A percentile compares a stretch with the other conserved stretches of the same genome.
Conservation (phyloP, 495 filamentous ascomycete genomes). For the Aspergillus steynii region DNA sequence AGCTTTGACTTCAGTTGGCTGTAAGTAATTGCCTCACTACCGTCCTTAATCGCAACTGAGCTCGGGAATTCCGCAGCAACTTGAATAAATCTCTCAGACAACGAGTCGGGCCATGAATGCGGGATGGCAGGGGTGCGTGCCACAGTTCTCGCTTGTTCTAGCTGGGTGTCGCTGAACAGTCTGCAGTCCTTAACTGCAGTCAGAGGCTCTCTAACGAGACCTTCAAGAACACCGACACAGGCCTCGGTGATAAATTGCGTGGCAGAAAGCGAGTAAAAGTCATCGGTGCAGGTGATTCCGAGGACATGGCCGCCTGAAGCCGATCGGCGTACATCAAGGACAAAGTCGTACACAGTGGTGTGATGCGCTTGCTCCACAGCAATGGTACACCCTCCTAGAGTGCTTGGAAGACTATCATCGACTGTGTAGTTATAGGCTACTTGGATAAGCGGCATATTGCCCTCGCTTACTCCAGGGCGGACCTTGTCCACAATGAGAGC, state of each 20-base stretch:
- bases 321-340: background rate
- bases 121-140: background rate
- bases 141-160: background rate
- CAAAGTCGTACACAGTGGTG: background rate
- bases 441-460: constrained; percentile 4
- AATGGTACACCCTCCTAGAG: background rate
- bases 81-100: background rate
- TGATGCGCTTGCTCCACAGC: background rate
- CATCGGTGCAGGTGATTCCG: background rate
- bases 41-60: background rate
- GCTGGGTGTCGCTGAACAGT: background rate
- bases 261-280: background rate
- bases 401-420: background rate
- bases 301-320: background rate
- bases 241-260: background rate
- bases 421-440: constrained; percentile 4
- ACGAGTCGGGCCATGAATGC: background rate
- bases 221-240: background rate
- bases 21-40: background rate
- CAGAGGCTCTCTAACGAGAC: background rate
- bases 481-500: constrained; percentile 1
- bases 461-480: background rate
- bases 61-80: background rate
- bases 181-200: background rate
- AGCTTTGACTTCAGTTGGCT: background rate